Base-by-base conservation (phyloP, 192 early-diverging fungal genomes). In the Linnemannia elongata region DNA sequence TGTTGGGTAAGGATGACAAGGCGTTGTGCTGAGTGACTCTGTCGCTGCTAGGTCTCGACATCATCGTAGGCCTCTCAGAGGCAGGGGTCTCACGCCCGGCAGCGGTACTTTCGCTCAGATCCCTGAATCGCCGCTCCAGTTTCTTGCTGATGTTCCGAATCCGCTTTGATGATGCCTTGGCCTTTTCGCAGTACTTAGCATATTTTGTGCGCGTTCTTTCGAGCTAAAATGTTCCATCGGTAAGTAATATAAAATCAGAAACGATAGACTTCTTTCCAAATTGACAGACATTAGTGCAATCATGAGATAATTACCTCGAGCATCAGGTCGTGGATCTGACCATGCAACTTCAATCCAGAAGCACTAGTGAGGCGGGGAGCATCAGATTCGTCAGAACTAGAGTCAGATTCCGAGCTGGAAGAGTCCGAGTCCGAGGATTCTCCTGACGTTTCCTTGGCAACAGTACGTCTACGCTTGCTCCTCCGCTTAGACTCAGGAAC, bases 311-410 rank as follows among this genome's bases (percentile, higher is more conserved):
- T 38, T 74, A 81, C 85, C 75, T 87, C 85, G 15, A 81, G 45
- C 27, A 87, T 81, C 38, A 87, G 66, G 70, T 87, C 85, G 36
- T 81, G 72, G 9, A 87, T 78, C 12, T 74, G 69, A 12, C 85
- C 85, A 27, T 87, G 79, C 24, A 81, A 38, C 44, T 81, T 81
- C 30, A 81, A 66, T 1, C 45, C 55, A 0, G 76, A 74, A 10
- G 72, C 35, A 3, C 52, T 68, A 1, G 36, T 39, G 20, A 69
- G 6, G 13, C 68, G 55, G 45, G n/a, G n/a, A 72, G 33, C 42
- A 10, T 78, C 80, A 49, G 79, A 81, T n/a, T 81, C 85, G 10
- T 78, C 69, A 10, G 80, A 78, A 52, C 35, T 49, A 1, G 78
- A 76, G 44, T 44, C 54, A 6, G 72, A 55, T 4, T 79, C 78